Percentiles rank a stretch among this genome's conserved stretches.
These are phyloP conservation scores for Helenozyma baotianmanensis DNA, from an alignment of 805 yeast genomes.

Conservation along the genomic window DNA sequence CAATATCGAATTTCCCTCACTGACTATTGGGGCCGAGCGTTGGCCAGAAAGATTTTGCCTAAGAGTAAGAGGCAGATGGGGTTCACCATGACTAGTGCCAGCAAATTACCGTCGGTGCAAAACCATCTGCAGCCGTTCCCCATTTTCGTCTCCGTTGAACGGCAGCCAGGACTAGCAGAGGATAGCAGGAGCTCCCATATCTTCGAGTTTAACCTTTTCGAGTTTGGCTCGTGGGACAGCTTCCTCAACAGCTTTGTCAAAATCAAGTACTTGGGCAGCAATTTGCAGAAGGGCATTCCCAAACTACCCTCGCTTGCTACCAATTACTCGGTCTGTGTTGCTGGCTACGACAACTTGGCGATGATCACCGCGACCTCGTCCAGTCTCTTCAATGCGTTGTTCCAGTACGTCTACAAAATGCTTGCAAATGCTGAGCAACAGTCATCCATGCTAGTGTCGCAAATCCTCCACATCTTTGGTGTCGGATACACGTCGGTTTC, in stretches of 20 bases:
- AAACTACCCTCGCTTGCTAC: conserved; percentile 16
- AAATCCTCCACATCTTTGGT: conserved; percentile 11
- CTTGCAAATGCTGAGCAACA: conserved; percentile 16
- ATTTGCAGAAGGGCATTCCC: conserved; percentile 41
- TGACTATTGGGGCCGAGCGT: conserved; percentile 67
- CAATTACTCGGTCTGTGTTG: conserved; percentile 36
- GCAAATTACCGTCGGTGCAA: conserved; percentile 30
- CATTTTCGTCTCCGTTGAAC: conserved; percentile 38
- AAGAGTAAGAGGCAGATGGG: conserved; percentile 29
- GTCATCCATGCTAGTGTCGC: conserved; percentile 9
- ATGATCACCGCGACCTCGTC: conserved; percentile 63
- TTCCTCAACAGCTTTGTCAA: conserved; percentile 43
- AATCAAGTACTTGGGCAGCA: conserved; percentile 50
- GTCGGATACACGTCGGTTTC: conserved; percentile 5
- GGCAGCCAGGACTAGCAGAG: conserved; percentile 28
- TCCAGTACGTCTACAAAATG: conserved; percentile 44
- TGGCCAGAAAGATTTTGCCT: conserved; percentile 45
- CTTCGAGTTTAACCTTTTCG: conserved; percentile 60
- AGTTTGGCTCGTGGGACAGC: conserved; percentile 66
- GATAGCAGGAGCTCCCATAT: conserved; percentile 38
- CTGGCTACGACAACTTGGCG: conserved; percentile 55
- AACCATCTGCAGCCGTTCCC: conserved; percentile 46
- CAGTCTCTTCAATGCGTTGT: conserved; percentile 48
- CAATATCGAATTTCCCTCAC: conserved; percentile 59
- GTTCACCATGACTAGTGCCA: conserved; percentile 34